Evolutionary conservation across 345 rosid species (phyloP).

Genomic region (Camelina neglecta): DNA sequence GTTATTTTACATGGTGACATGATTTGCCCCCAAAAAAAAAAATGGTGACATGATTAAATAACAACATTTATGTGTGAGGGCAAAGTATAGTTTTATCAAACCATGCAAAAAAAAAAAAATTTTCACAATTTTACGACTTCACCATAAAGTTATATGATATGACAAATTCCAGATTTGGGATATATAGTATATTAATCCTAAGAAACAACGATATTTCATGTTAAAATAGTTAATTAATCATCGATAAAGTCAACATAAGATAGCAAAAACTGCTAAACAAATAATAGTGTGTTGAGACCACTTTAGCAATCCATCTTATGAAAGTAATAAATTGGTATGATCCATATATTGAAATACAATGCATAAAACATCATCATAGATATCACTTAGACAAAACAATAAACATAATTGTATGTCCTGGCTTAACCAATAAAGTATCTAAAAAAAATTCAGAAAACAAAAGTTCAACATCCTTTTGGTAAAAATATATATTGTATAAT

Average conservation of each 20-base stretch:
- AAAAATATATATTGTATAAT: neutral
- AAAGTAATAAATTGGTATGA: neutral
- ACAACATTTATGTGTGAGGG: no score
- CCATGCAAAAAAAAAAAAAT: neutral
- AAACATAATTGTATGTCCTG: neutral
- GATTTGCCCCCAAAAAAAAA: no score
- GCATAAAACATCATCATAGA: neutral
- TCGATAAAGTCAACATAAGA: neutral
- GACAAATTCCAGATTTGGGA: no score
- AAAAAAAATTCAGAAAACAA: neutral
- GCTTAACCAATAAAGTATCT: neutral
- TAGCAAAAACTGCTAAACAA: neutral
- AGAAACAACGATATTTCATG: neutral
- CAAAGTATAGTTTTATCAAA: neutral
- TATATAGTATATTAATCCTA: neutral
- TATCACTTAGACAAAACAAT: neutral
- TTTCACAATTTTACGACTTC: neutral
- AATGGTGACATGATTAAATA: no score
- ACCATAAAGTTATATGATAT: no score
- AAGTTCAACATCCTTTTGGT: no score
- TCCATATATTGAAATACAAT: neutral
- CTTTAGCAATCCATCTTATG: neutral
- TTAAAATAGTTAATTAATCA: neutral
- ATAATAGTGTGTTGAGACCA: neutral
- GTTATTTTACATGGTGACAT: no score